phyloP scores from a whole-genome alignment of 1,139 yeast species.

The Geotrichum citri-aurantii region DNA sequence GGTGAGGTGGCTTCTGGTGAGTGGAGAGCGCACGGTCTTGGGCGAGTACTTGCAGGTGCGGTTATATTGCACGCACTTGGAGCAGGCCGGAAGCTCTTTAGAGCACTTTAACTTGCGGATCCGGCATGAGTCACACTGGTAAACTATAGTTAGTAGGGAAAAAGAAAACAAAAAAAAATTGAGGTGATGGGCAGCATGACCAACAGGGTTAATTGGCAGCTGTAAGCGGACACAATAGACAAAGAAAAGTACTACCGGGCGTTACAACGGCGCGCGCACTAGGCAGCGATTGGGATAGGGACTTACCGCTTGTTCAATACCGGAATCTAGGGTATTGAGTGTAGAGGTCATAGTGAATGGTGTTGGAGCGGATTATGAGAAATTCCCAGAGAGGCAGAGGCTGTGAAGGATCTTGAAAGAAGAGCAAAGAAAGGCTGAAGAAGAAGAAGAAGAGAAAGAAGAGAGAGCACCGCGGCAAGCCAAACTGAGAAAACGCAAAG shows the following conservation, averaged over 20 bases:
- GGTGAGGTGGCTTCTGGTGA: conserved; percentile 65
- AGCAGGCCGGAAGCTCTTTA: conserved; percentile 66
- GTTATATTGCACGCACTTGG: conserved; percentile 64
- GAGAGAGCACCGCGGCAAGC: neutral
- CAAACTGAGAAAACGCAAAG: neutral
- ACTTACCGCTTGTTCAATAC: conserved; percentile 15
- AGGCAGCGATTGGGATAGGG: neutral
- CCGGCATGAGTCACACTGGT: conserved; percentile 47
- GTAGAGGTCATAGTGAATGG: neutral
- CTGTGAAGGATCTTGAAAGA: no score
- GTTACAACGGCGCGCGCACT: neutral
- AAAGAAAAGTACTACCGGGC: neutral
- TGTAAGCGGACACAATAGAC: neutral
- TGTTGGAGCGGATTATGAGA: neutral
- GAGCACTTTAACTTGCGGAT: conserved; percentile 50
- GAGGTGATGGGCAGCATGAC: no score
- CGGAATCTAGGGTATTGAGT: neutral
- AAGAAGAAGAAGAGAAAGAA: neutral
- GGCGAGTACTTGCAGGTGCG: conserved; percentile 80
- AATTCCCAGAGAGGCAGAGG: no score
- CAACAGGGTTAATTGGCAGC: no score
- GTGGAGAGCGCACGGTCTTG: conserved; percentile 67
- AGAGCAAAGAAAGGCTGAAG: neutral
- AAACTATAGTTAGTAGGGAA: neutral
- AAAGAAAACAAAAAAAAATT: neutral